Conservation (phyloP, 768 basidiomycete genomes). For the Lactarius psammicola region DNA sequence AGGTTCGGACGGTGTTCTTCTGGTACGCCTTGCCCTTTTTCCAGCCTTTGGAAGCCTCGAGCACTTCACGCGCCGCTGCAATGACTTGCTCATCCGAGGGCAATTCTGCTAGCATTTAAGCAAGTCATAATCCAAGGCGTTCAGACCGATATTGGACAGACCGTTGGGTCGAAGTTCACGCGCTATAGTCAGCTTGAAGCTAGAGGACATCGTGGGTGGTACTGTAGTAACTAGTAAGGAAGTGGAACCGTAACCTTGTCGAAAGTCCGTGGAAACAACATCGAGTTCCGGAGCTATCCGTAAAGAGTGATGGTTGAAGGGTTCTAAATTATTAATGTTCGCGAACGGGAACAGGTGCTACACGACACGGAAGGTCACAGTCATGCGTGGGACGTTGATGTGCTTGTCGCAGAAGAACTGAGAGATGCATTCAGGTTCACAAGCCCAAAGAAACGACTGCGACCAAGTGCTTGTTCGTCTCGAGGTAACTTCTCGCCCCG, state of each 20-base stretch:
- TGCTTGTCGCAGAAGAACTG: conserved; percentile 1
- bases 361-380: neutral
- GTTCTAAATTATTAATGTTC: neutral
- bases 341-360: conserved; percentile 1
- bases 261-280: neutral
- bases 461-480: conserved; percentile 66
- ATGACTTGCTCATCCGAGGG: conserved; percentile 60
- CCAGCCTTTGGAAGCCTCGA: conserved; percentile 60
- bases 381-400: conserved; percentile 10
- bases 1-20: conserved; percentile 55
- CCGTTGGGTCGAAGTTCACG: conserved; percentile 41
- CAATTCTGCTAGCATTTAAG: conserved; percentile 44
- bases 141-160: conserved; percentile 28
- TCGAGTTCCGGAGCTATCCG: neutral
- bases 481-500: conserved; percentile 86
- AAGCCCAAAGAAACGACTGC: conserved; percentile 82
- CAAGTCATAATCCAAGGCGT: neutral
- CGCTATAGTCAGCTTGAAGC: conserved; percentile 40
- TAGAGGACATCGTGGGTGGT: conserved; percentile 28
- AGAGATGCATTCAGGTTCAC: conserved; percentile 55
- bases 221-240: neutral
- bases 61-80: conserved; percentile 50
- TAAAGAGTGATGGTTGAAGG: neutral
- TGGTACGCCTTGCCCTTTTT: conserved; percentile 64
- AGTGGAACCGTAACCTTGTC: conserved; percentile 1